A percentile compares a stretch with the other conserved stretches of the same genome.
Evolutionary conservation across 2,329 filamentous ascomycete species (phyloP).

Genomic region (Trichoderma breve): DNA sequence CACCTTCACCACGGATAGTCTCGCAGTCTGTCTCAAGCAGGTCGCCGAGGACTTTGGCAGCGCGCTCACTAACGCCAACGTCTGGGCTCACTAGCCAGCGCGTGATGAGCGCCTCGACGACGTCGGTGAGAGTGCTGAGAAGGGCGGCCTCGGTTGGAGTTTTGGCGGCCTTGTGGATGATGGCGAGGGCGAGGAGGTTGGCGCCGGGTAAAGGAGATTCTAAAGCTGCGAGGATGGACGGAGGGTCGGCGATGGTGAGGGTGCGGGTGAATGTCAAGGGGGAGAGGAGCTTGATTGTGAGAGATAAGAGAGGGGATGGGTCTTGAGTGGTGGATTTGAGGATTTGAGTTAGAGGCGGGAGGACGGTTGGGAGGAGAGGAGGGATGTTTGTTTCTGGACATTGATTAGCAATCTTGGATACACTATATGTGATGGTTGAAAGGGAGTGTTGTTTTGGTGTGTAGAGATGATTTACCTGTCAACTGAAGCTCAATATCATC

Average conservation of each 20-base stretch:
- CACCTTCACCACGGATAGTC: slow-evolving; percentile 30
- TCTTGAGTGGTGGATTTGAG: slow-evolving; percentile 52
- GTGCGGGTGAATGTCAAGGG: slow-evolving; percentile 52
- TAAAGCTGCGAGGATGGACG: slow-evolving; percentile 52
- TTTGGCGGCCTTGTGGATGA: slow-evolving; percentile 54
- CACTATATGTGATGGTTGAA: background rate
- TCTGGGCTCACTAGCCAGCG: slow-evolving; percentile 54
- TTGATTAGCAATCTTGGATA: background rate
- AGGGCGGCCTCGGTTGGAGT: slow-evolving; percentile 49
- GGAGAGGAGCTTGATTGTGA: slow-evolving; percentile 55
- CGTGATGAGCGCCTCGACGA: slow-evolving; percentile 49
- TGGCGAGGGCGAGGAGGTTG: slow-evolving; percentile 56
- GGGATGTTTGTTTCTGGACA: slow-evolving; percentile 51
- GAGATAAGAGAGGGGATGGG: slow-evolving; percentile 49
- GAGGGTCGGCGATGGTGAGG: slow-evolving; percentile 51
- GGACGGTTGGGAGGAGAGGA: slow-evolving; percentile 50
- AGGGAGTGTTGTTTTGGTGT: background rate
- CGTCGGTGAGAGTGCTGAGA: slow-evolving; percentile 47
- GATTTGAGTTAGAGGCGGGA: slow-evolving; percentile 53
- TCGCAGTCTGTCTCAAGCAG: slow-evolving; percentile 57
- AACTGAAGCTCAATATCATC: slow-evolving; percentile 60
- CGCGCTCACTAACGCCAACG: slow-evolving; percentile 56
- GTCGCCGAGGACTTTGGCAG: slow-evolving; percentile 49
- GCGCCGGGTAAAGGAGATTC: slow-evolving; percentile 53
- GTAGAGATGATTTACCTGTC: slow-evolving; percentile 40